Conservation (phyloP, 352 stramenopile species). For the Phytopythium mirpurense region DNA sequence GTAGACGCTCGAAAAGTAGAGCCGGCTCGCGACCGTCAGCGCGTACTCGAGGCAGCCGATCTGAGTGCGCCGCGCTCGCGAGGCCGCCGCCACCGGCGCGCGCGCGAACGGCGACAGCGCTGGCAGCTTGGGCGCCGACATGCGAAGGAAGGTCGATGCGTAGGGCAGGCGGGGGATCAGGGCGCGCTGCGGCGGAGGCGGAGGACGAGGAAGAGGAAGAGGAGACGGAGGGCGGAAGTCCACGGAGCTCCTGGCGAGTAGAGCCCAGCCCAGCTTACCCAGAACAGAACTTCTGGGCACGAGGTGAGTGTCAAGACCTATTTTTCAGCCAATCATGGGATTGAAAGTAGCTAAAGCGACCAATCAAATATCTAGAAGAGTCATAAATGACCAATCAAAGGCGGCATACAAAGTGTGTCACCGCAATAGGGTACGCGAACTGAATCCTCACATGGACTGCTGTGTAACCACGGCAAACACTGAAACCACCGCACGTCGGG, state of each 20-base stretch:
- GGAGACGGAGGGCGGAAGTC: no score
- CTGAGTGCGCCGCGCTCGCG: slow-evolving; percentile 13
- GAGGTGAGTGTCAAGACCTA: no score
- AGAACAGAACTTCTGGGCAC: no score
- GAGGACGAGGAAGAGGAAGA: no score
- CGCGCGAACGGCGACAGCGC: slow-evolving; percentile 18
- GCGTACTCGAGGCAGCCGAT: slow-evolving; percentile 66
- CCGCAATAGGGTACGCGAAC: not conserved
- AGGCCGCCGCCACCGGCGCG: slow-evolving; percentile 17
- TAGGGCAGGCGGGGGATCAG: not conserved
- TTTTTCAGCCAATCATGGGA: not conserved
- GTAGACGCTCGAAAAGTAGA: slow-evolving; percentile 83
- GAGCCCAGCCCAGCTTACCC: no score
- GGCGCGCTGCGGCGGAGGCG: no score
- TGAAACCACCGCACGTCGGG: not conserved
- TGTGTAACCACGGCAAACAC: not conserved
- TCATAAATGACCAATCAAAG: not conserved
- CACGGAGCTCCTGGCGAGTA: no score
- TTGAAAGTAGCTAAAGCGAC: no score
- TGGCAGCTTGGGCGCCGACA: not conserved
- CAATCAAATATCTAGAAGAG: not conserved
- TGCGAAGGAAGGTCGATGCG: not conserved
- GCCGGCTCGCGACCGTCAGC: slow-evolving; percentile 67
- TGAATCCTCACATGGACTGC: no score
- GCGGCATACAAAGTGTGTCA: not conserved